Evolutionary conservation across 2,329 filamentous ascomycete genomes (phyloP), one percentile per base, ranked within the genome.

Genomic region (Fusarium sp.): DNA sequence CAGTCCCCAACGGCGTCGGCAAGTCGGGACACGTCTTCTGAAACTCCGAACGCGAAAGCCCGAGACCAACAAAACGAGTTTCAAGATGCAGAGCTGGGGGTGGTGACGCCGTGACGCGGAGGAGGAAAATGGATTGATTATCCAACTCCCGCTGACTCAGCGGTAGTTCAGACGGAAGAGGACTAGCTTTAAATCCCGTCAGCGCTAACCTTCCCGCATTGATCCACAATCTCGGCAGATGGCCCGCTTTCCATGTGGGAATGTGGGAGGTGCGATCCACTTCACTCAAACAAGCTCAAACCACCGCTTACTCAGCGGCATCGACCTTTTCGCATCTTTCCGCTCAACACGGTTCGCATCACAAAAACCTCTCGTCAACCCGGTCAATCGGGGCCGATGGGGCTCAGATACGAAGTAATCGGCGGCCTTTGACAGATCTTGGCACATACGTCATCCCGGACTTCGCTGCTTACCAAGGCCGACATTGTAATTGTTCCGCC

Each of bases 141-240:
- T 14, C 31, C 35, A 59, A 57, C 11, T n/a, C 14, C 72, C 73
- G 73, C 72, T 74, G 43, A 74, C 31, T 75, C 68, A 74, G 72
- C 72, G 63, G 41, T 8, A 4, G 6, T 8, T 24, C 0, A 11
- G 5, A 10, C 18, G 2, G 24, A 22, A n/a, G 11, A 11, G 7
- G 62, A 13, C 3, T 43, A 57, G 62, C 24, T 5, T n/a, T 6
- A 16, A 41, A 29, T 16, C 11, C 29, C 20, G 45, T 64, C 62
- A 59, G 41, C 63, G 54, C 63, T 65, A 60, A 48, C 31, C 11
- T 37, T 31, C 48, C n/a, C 48, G 50, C 33, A 56, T 56, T 27
- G n/a, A 64, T 33, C 43, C 61, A 60, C 37, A 20, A 39, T 20
- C n/a, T 41, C 22, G 57, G 37, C 22, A 37, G 39, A 18, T 43